Percentiles rank a stretch among this genome's conserved stretches.
These are phyloP conservation scores for Fusarium begoniae DNA, from an alignment of 2,329 filamentous ascomycete species.

Conservation along the genomic window DNA sequence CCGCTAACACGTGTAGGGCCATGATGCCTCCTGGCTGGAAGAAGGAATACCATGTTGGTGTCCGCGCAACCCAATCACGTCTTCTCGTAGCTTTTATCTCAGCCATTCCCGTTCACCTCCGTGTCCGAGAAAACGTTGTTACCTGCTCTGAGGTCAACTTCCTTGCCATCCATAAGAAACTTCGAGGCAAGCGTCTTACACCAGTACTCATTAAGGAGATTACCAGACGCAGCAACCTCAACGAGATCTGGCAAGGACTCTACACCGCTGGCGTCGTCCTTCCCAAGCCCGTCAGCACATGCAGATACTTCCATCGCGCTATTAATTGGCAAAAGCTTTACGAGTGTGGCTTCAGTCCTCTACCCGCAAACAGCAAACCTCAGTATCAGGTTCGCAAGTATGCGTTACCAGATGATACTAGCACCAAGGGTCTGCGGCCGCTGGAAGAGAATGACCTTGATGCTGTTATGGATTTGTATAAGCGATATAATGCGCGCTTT, in stretches of 20 bases:
- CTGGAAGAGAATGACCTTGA: slow-evolving; percentile 85
- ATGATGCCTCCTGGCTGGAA: slow-evolving; percentile 95
- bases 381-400: slow-evolving; percentile 88
- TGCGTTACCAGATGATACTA: slow-evolving; percentile 77
- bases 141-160: slow-evolving; percentile 96
- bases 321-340: slow-evolving; percentile 97
- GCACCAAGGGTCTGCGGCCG: slow-evolving; percentile 77
- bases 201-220: slow-evolving; percentile 98
- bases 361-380: slow-evolving; percentile 85
- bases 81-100: slow-evolving; percentile 97
- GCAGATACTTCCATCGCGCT: slow-evolving; percentile 93
- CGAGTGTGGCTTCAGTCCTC: slow-evolving; percentile 91
- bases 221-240: slow-evolving; percentile 87
- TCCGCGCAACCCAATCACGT: slow-evolving; percentile 82
- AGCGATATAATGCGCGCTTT: slow-evolving; percentile 80
- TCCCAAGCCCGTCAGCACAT: slow-evolving; percentile 90
- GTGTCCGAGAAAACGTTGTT: slow-evolving; percentile 79
- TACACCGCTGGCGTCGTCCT: slow-evolving; percentile 94
- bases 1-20: slow-evolving; percentile 67
- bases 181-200: slow-evolving; percentile 89
- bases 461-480: slow-evolving; percentile 77
- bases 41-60: slow-evolving; percentile 93
- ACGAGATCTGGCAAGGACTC: slow-evolving; percentile 91
- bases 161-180: slow-evolving; percentile 97
- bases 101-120: slow-evolving; percentile 85